Evolutionary conservation across 2,329 filamentous ascomycete genomes (phyloP).

Genomic region (Triangularia verruculosa): DNA sequence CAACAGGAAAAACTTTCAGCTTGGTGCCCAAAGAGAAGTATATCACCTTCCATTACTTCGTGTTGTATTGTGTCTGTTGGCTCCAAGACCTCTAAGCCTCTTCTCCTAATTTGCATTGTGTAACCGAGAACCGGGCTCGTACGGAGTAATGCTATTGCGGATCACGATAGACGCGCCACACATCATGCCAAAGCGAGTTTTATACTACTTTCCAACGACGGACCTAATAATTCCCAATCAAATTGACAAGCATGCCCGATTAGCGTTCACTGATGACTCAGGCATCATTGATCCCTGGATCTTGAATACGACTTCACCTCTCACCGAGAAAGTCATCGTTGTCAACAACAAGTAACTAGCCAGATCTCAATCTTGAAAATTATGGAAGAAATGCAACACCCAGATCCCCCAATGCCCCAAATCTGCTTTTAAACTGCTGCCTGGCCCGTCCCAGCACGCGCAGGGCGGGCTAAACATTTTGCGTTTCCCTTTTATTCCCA

Average conservation of each 20-base stretch:
- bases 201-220: no score
- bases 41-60: no score
- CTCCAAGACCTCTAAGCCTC: neutral
- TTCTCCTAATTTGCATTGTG: neutral
- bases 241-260: neutral
- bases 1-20: neutral
- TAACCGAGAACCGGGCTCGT: neutral
- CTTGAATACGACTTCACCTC: neutral
- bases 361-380: no score
- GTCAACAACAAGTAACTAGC: neutral
- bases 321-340: neutral
- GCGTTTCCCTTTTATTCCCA: neutral
- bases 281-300: neutral
- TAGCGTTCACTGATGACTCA: neutral
- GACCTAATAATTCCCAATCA: neutral
- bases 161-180: neutral
- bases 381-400: neutral
- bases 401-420: neutral
- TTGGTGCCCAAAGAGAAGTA: neutral
- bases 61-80: neutral
- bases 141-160: neutral
- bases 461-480: no score
- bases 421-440: neutral
- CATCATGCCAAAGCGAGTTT: no score
- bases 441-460: neutral